Evolutionary conservation across 345 rosid species (phyloP).

Genomic region (Gossypium arboreum): DNA sequence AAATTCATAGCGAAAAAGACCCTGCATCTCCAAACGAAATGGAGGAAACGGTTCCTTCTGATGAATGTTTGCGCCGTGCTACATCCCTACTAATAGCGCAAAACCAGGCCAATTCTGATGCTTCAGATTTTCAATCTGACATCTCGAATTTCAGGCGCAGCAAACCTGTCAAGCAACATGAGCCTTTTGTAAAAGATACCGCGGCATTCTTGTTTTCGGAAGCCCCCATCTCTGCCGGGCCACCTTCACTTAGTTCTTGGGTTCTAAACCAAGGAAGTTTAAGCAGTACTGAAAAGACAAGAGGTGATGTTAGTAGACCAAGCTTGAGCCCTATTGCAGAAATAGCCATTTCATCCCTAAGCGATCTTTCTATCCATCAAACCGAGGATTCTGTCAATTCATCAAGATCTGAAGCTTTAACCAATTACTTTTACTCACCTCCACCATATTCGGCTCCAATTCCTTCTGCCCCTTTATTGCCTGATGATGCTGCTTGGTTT

Average conservation of each 20-base stretch:
- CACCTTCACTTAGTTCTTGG: conserved; percentile 87
- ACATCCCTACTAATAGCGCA: conserved; percentile 60
- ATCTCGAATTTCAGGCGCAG: conserved; percentile 32
- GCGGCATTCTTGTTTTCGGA: conserved; percentile 28
- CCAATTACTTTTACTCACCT: conserved; percentile 22
- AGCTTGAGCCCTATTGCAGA: conserved; percentile 56
- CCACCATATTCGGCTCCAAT: conserved; percentile 53
- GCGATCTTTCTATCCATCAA: conserved; percentile 44
- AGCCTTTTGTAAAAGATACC: conserved; percentile 35
- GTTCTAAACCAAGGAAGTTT: conserved; percentile 46
- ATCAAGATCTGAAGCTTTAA: conserved; percentile 26
- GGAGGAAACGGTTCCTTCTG: conserved; percentile 38
- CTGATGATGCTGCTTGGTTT: conserved; percentile 70
- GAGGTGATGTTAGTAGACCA: conserved; percentile 29
- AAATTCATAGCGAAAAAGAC: conserved; percentile 20
- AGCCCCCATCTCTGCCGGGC: conserved; percentile 52
- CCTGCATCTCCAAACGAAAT: conserved; percentile 31
- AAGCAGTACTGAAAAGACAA: conserved; percentile 35
- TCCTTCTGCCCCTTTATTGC: conserved; percentile 90
- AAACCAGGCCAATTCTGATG: conserved; percentile 30
- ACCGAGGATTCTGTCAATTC: conserved; percentile 24
- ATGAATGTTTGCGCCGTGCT: conserved; percentile 76
- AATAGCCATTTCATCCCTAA: conserved; percentile 44
- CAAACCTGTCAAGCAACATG: conserved; percentile 38
- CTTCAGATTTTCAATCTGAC: conserved; percentile 47